Conservation (phyloP, 2,329 filamentous ascomycete genomes). For the Cladobotryum mycophilum region DNA sequence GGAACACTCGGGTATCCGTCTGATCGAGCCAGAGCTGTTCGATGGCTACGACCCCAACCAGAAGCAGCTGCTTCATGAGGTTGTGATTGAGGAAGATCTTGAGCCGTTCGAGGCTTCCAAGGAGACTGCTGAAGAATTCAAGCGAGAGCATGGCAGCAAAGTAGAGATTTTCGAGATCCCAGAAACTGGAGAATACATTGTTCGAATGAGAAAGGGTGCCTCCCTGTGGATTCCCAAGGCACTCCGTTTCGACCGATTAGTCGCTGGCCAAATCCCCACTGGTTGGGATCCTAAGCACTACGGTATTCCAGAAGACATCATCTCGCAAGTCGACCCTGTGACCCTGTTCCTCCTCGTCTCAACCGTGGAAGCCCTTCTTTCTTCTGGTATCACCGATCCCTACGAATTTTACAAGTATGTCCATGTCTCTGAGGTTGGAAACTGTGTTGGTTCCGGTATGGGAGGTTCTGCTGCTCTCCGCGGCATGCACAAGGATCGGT, state of each 20-base stretch:
- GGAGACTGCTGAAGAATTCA: constrained; percentile 96
- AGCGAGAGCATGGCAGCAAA: constrained; percentile 93
- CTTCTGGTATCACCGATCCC: constrained; percentile 93
- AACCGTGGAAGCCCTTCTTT: constrained; percentile 83
- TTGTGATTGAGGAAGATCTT: constrained; percentile 94
- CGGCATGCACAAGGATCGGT: constrained; percentile 98
- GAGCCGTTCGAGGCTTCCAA: constrained; percentile 96
- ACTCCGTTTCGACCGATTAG: constrained; percentile 91
- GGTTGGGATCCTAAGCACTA: constrained; percentile 97
- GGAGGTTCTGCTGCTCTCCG: constrained; percentile 87
- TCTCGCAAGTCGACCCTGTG: constrained; percentile 93
- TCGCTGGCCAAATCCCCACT: constrained; percentile 93
- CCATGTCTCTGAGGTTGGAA: constrained; percentile 94
- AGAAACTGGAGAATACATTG: constrained; percentile 88
- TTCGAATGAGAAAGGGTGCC: constrained; percentile 92
- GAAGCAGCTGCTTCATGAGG: constrained; percentile 96
- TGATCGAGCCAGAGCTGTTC: constrained; percentile 97
- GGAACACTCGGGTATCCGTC: constrained; percentile 92
- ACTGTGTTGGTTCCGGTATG: constrained; percentile 97
- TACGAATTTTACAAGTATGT: constrained; percentile 99
- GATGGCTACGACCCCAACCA: constrained; percentile 95
- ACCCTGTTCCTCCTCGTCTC: constrained; percentile 93
- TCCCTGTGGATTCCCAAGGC: constrained; percentile 95
- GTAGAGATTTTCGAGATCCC: constrained; percentile 95
- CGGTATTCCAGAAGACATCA: constrained; percentile 94